Conservation (phyloP, 1,284 basidiomycete genomes). For the Ustilago hordei region DNA sequence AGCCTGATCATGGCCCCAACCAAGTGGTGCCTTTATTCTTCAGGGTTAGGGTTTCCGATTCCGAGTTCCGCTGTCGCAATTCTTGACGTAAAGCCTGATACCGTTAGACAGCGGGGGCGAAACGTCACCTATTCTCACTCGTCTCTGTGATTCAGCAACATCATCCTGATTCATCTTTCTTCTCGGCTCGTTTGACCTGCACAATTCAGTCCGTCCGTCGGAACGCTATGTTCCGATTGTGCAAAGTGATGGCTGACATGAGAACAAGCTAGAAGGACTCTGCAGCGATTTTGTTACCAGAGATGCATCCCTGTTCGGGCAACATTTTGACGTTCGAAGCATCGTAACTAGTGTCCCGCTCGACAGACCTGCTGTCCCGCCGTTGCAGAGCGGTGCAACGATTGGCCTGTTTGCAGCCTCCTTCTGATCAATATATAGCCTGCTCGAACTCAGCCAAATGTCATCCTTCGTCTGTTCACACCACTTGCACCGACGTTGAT, state of each 20-base stretch:
- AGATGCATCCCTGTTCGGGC: not conserved
- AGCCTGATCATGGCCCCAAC: too few species aligned
- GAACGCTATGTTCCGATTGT: not conserved
- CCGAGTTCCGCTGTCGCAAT: not conserved
- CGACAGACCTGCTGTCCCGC: not conserved
- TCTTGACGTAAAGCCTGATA: slow-evolving; percentile 1
- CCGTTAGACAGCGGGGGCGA: not conserved
- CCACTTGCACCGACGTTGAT: not conserved
- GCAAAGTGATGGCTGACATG: not conserved
- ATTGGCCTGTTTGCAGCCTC: not conserved
- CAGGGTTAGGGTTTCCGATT: not conserved
- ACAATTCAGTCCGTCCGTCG: too few species aligned
- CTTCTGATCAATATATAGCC: not conserved
- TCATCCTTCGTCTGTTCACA: not conserved
- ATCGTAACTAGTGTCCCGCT: not conserved
- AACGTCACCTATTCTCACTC: not conserved
- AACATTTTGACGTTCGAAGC: not conserved
- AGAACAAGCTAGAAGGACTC: not conserved
- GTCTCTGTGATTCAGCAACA: slow-evolving; percentile 7
- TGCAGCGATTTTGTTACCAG: not conserved
- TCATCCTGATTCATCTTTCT: slow-evolving; percentile 10
- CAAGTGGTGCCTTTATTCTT: too few species aligned
- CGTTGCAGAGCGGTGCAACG: not conserved
- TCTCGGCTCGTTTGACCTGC: not conserved
- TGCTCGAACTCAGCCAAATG: not conserved